These are phyloP conservation scores for Euphrasia confusa DNA, from an alignment of 257 asterid species.

Conservation along the genomic window DNA sequence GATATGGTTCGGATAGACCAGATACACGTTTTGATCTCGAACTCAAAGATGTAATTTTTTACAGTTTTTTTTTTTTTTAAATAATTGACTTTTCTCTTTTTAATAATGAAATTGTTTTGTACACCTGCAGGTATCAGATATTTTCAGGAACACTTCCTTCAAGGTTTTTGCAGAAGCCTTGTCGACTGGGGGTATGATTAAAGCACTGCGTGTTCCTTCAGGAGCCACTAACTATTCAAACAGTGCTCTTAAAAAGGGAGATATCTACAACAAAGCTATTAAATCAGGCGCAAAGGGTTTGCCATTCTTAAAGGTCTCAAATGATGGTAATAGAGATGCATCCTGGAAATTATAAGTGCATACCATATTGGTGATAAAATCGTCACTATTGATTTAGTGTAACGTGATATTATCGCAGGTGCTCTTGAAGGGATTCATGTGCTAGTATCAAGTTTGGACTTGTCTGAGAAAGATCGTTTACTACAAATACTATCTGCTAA, in stretches of 20 bases:
- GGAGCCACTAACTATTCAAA: conserved; percentile 80
- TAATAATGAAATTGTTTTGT: conserved; percentile 17
- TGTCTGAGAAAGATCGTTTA: conserved; percentile 41
- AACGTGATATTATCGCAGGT: conserved; percentile 41
- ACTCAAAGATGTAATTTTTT: conserved; percentile 62
- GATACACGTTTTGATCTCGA: conserved; percentile 83
- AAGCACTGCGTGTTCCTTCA: conserved; percentile 74
- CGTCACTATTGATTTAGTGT: conserved; percentile 11
- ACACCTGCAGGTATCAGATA: conserved; percentile 64
- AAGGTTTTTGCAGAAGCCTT: conserved; percentile 80
- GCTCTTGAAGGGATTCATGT: conserved; percentile 84
- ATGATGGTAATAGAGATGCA: conserved; percentile 53
- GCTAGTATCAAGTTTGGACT: conserved; percentile 64
- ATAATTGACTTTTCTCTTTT: background rate
- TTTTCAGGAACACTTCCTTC: conserved; percentile 65
- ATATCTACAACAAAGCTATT: conserved; percentile 71
- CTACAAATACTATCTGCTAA: conserved; percentile 52
- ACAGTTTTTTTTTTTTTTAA: background rate
- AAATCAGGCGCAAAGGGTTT: conserved; percentile 94
- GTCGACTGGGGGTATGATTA: conserved; percentile 60
- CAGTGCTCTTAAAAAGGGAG: conserved; percentile 90
- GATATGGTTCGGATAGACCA: conserved; percentile 94
- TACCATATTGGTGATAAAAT: conserved; percentile 1
- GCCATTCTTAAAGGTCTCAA: conserved; percentile 81
- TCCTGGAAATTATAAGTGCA: background rate